phyloP scores from a whole-genome alignment of 148 eudicot genomes.

The Vaccinium darrowii region DNA sequence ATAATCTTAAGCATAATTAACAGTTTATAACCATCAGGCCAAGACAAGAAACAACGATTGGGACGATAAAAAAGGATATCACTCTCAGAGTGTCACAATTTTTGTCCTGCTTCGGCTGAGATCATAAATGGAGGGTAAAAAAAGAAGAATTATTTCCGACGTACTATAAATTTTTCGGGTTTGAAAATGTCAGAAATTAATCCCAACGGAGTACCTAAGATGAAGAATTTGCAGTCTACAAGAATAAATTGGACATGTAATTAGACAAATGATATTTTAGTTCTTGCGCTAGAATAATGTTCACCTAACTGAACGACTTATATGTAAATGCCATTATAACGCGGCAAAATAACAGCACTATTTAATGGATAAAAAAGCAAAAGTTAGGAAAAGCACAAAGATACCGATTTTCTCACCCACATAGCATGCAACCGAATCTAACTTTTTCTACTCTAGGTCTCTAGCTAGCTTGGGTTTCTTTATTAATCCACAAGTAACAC shows the following conservation, averaged over 20 bases:
- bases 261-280: background rate
- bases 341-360: background rate
- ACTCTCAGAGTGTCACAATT: no score
- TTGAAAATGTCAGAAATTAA: no score
- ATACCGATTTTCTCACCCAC: background rate
- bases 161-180: no score
- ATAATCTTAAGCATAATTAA: no score
- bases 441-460: background rate
- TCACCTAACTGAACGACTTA: background rate
- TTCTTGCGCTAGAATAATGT: background rate
- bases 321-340: background rate
- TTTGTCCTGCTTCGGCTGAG: no score
- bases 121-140: no score
- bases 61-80: no score
- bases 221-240: background rate
- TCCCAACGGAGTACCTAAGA: no score
- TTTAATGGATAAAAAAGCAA: background rate
- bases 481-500: background rate
- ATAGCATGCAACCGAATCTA: background rate
- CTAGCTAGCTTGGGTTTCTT: background rate
- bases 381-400: background rate
- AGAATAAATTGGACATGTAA: background rate
- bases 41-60: no score
- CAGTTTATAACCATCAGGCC: no score
- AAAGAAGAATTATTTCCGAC: no score